Conservation (phyloP, 352 stramenopile genomes). For the Pilasporangium apinafurcum region DNA sequence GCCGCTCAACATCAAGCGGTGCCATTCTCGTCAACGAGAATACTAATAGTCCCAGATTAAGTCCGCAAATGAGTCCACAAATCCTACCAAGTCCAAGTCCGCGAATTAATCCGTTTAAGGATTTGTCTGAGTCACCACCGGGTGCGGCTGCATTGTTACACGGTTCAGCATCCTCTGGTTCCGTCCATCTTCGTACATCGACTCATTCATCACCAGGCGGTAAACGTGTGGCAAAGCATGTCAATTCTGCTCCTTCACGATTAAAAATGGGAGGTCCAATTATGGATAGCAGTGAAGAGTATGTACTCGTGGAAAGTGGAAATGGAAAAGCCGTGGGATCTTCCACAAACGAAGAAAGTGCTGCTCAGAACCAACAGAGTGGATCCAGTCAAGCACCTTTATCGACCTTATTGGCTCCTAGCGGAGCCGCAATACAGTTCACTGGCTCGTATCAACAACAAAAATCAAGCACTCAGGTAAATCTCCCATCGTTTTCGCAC, state of each 20-base stretch:
- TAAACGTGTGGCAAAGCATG: constrained; percentile 1
- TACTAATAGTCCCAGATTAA: constrained; percentile 44
- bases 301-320: constrained; percentile 53
- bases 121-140: constrained; percentile 32
- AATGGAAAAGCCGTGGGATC: constrained; percentile 13
- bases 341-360: neutral
- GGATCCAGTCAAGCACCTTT: neutral
- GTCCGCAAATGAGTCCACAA: constrained; percentile 63
- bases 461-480: neutral
- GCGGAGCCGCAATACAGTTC: neutral
- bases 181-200: constrained; percentile 1
- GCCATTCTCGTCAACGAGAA: constrained; percentile 20
- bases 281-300: constrained; percentile 60
- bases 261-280: constrained; percentile 12
- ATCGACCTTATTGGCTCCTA: no score
- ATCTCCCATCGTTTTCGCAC: constrained; percentile 15
- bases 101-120: constrained; percentile 73
- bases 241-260: neutral
- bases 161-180: neutral
- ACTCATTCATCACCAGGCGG: neutral
- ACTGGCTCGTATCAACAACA: neutral
- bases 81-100: constrained; percentile 47
- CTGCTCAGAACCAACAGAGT: neutral
- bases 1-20: constrained; percentile 47
- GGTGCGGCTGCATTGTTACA: constrained; percentile 14